Base-by-base conservation (phyloP, 2,329 filamentous ascomycete genomes). In the Magnaporthales sp. region DNA sequence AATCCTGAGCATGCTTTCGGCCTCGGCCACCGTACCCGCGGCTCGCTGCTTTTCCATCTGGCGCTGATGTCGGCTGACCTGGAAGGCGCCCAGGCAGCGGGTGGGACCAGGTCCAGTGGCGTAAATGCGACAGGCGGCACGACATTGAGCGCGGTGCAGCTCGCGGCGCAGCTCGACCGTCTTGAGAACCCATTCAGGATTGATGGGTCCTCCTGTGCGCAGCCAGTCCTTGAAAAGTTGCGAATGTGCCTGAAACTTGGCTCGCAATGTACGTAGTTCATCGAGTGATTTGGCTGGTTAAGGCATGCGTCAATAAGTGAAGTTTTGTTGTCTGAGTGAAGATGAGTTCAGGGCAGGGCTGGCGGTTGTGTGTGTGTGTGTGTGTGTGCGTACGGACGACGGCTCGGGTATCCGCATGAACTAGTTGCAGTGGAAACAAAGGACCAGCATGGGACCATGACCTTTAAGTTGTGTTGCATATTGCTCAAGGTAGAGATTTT, bases 71-170 rank as follows among this genome's bases (percentile, higher is more conserved):
- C 84, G 79, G 70, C 82, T 78, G 5, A 87, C 80, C 65, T 86
- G 78, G 68, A 84, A 83, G 10, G 84, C 85, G 62, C 85, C 85
- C 1, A 88, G 79, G 69, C 85, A 88, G 2, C 84, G 79, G 3
- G 77, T 76, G 15, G 78, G 77, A 24, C 75, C 73, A 69, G 83
- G 80, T 70, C 82, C 82, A 64, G 81, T 80, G 3, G 81, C 79
- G 73, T 84, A 86, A 69, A 88, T 84, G 69, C 85, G 83, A 66
- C 81, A 76, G 30, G 84, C 84, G 10, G 84, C 84, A 63, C 83
- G 83, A 73, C 84, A 86, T 73, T 87, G 85, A 9, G 84, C 80
- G 61, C 83, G 81, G 75, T 87, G 85, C 38, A 88, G 78, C 64
- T 84, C 80, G 58, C 76, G 77, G 65, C 81, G 78, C 29, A 87